Conservation (phyloP, 2,329 filamentous ascomycete species). For the Phyllachora maydis region DNA sequence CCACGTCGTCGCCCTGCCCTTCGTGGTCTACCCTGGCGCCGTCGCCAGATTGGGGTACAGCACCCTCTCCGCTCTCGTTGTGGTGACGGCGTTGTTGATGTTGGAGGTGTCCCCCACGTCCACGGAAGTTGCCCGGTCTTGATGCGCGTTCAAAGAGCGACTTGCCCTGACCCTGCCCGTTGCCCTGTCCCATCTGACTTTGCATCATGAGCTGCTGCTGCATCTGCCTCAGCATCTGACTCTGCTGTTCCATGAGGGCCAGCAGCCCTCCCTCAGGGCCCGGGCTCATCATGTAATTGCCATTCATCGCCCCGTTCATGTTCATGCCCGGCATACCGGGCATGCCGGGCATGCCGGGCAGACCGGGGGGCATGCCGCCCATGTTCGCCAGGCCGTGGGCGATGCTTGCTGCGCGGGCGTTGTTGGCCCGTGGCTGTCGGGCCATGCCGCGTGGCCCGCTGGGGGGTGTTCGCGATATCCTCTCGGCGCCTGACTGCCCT, state of each 20-base stretch:
- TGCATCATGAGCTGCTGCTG: slow-evolving; percentile 36
- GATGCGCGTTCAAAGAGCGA: slow-evolving; percentile 62
- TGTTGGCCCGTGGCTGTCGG: slow-evolving; percentile 25
- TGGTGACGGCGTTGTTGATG: slow-evolving; percentile 16
- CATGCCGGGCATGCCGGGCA: slow-evolving; percentile 16
- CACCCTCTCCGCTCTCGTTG: too few species aligned
- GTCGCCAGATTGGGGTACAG: too few species aligned
- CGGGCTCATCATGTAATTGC: slow-evolving; percentile 21
- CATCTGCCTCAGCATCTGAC: slow-evolving; percentile 65
- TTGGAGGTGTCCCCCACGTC: slow-evolving; percentile 21
- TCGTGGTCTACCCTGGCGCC: too few species aligned
- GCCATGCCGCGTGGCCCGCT: slow-evolving; percentile 44
- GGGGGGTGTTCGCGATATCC: slow-evolving; percentile 52
- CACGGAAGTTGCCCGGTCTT: slow-evolving; percentile 29
- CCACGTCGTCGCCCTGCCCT: slow-evolving; percentile 36
- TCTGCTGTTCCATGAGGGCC: slow-evolving; percentile 76
- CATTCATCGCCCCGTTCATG: slow-evolving; percentile 12
- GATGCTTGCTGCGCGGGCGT: slow-evolving; percentile 26
- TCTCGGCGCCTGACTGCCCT: slow-evolving; percentile 47
- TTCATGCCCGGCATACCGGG: slow-evolving; percentile 17
- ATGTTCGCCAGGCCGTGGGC: slow-evolving; percentile 26
- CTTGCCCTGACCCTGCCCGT: slow-evolving; percentile 17
- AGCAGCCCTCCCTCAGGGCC: slow-evolving; percentile 32
- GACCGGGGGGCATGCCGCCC: slow-evolving; percentile 15
- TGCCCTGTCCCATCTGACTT: slow-evolving; percentile 15